Evolutionary conservation across 805 yeast species (phyloP), one percentile per base, ranked within the genome.

Genomic region (Pichia californica): DNA sequence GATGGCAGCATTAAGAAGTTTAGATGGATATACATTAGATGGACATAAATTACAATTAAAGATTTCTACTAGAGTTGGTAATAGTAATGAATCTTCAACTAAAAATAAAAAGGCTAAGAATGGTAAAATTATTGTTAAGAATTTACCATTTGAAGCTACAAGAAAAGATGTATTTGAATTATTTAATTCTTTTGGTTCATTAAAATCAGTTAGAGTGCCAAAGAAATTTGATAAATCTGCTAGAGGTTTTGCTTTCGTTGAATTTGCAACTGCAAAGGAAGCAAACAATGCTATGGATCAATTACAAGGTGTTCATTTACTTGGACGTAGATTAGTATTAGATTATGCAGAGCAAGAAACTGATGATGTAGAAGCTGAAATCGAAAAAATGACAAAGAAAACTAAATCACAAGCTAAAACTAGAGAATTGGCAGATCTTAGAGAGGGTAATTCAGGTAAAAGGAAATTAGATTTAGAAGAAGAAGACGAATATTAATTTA

Each of bases 191-290:
- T 93, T 91, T 67, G 99, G 99, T 46, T 89, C 86, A 65, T 71
- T 93, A 57, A 87, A 89, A 57, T 85, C 97, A 2, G 96, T 89
- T 34, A 80, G 99, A 59, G 91, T 93, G 38, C 99, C 99, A 27
- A 84, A 85, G 77, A 93, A 93, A 63, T 89, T 91, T 69, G 95
- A 93, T 72, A 85, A 83, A 59, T 76, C 88, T 30, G 95, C 97
- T 11, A 80, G 99, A 61, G 99, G 99, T 61, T 93, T 93, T 70
- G 99, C 98, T 0, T 93, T 93, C 63, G 96, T 94, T 36, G 99
- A 93, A 66, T 93, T 84, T 59, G 70, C 84, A 10, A 69, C 93
- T 32, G 74, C 86, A 19, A 81, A 87, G 62, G 99, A 93, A 64
- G 97, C 99, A 1, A 95, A 84, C 60, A 79, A 73, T 58, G 99